Evolutionary conservation across 495 filamentous ascomycete species (phyloP).

Genomic region (Penicillium ochrochloron): DNA sequence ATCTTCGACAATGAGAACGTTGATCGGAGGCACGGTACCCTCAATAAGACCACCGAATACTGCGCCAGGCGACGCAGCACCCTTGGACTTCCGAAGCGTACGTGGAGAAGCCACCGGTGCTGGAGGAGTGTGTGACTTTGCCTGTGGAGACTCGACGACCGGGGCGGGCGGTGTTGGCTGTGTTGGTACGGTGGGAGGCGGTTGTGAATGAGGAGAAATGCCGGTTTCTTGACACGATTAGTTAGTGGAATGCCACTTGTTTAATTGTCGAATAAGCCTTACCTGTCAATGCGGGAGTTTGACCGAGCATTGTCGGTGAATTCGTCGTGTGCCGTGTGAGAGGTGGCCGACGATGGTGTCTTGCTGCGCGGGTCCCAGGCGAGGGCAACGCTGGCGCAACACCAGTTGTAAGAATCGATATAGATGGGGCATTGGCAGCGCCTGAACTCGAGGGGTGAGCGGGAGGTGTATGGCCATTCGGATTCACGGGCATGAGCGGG

Average conservation of each 20-base stretch:
- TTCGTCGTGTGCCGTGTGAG: constrained; percentile 74
- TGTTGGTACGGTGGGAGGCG: constrained; percentile 25
- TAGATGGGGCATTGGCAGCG: constrained; percentile 53
- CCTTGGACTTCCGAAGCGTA: constrained; percentile 48
- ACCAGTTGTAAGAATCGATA: constrained; percentile 78
- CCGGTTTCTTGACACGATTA: constrained; percentile 38
- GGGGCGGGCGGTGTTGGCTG: constrained; percentile 47
- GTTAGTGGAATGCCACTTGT: constrained; percentile 1
- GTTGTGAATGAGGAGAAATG: constrained; percentile 30
- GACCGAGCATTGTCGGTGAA: constrained; percentile 71
- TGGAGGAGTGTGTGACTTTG: constrained; percentile 42
- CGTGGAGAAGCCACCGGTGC: constrained; percentile 46
- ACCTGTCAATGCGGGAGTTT: constrained; percentile 38
- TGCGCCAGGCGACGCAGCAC: constrained; percentile 41
- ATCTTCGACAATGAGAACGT: constrained; percentile 96
- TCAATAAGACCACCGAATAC: constrained; percentile 71
- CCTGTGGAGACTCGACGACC: constrained; percentile 43
- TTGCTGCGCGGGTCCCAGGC: constrained; percentile 66
- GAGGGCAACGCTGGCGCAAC: constrained; percentile 84
- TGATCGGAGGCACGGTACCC: constrained; percentile 91
- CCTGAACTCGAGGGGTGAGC: constrained; percentile 44
- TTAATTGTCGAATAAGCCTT: constrained; percentile 1
- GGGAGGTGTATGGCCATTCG: constrained; percentile 43
- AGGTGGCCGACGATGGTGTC: constrained; percentile 45
- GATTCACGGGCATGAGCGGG: constrained; percentile 72